phyloP scores from a whole-genome alignment of 169 alveolate genomes.

The Cryptosporidium parvum region DNA sequence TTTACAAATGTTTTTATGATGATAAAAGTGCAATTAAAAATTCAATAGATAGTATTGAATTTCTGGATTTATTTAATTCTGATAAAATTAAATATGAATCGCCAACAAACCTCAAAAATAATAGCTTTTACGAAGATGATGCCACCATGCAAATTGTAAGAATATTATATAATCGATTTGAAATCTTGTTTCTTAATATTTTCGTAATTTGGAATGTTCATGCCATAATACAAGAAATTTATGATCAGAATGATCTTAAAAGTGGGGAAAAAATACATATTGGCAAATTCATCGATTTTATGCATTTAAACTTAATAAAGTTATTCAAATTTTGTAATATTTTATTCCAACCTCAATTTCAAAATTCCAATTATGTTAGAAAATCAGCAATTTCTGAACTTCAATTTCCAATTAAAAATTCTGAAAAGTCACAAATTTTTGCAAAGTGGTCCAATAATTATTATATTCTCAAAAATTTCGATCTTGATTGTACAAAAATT shows the following conservation, averaged over 20 bases:
- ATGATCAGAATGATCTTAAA: background rate
- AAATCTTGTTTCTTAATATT: slow-evolving; percentile 13
- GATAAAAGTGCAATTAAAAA: background rate
- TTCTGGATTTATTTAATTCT: slow-evolving; percentile 14
- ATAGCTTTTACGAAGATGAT: slow-evolving; percentile 27
- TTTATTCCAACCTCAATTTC: background rate
- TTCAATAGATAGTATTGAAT: background rate
- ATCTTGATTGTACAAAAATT: slow-evolving; percentile 21
- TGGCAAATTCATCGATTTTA: background rate
- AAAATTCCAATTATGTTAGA: background rate
- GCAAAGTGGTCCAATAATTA: slow-evolving; percentile 33
- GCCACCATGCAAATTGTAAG: slow-evolving; percentile 26
- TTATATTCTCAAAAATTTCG: slow-evolving; percentile 28
- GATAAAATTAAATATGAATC: background rate
- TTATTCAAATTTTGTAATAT: background rate
- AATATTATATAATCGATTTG: slow-evolving; percentile 30
- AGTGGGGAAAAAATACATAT: background rate
- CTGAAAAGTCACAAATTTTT: slow-evolving; percentile 11
- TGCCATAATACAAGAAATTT: background rate
- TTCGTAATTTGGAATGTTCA: slow-evolving; percentile 62
- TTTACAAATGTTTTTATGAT: slow-evolving; percentile 27
- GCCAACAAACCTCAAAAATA: background rate
- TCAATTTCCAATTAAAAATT: slow-evolving; percentile 29
- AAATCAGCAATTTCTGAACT: slow-evolving; percentile 18
- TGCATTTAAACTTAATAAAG: background rate